Conservation (phyloP, 2,329 filamentous ascomycete species). For the Aureobasidium zeae region DNA sequence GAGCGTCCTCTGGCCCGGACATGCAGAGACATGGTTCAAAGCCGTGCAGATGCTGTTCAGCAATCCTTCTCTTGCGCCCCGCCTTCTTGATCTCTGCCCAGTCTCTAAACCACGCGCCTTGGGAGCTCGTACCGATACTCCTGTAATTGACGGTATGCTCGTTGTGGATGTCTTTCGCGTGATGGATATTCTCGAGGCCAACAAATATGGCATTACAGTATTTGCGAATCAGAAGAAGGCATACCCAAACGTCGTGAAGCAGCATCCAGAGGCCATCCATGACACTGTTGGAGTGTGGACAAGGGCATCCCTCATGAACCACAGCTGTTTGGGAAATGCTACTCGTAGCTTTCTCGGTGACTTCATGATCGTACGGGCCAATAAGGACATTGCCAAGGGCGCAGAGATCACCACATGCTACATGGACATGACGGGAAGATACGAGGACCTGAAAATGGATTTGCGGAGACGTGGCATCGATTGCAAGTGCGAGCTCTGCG, state of each 20-base stretch:
- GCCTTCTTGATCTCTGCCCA: slow-evolving; percentile 19
- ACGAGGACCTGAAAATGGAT: slow-evolving; percentile 27
- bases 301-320: slow-evolving; percentile 43
- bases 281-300: slow-evolving; percentile 5
- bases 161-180: slow-evolving; percentile 25
- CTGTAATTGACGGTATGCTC: slow-evolving; percentile 4
- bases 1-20: slow-evolving; percentile 16
- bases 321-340: slow-evolving; percentile 43
- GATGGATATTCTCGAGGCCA: slow-evolving; percentile 34
- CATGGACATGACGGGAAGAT: slow-evolving; percentile 17
- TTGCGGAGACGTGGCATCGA: slow-evolving; percentile 34
- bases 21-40: slow-evolving; percentile 16
- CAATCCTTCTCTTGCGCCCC: slow-evolving; percentile 16
- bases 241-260: background rate
- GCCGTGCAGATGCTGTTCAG: slow-evolving; percentile 19
- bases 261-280: too few relatives aligned
- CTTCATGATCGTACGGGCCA: slow-evolving; percentile 43
- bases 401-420: slow-evolving; percentile 36
- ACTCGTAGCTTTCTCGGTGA: slow-evolving; percentile 45
- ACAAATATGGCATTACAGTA: slow-evolving; percentile 16
- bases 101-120: slow-evolving; percentile 19
- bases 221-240: slow-evolving; percentile 1
- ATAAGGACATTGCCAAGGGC: slow-evolving; percentile 33
- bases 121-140: slow-evolving; percentile 3
- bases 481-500: slow-evolving; percentile 37